These are phyloP conservation scores for Gracilariopsis chorda DNA, from an alignment of 23 red algal species.

Conservation along the genomic window DNA sequence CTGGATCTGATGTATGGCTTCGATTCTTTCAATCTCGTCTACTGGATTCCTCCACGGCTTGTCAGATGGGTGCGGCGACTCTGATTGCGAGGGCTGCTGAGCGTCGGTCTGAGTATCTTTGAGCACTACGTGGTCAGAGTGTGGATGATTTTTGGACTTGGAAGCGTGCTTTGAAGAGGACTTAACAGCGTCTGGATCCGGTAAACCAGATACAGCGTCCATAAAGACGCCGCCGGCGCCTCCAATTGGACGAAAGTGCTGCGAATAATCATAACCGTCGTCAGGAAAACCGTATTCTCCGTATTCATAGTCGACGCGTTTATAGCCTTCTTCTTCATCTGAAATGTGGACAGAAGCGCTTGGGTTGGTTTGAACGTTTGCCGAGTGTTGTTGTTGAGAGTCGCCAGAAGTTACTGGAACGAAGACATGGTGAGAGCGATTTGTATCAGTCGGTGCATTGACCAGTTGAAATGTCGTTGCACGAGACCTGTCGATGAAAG, in stretches of 20 bases:
- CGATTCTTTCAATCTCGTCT: background rate
- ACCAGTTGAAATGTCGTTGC: conserved; percentile 57
- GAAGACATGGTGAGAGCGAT: conserved; percentile 11
- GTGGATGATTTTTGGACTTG: background rate
- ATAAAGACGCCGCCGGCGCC: conserved; percentile 74
- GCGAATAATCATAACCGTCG: conserved; percentile 83
- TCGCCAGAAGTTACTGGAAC: conserved; percentile 1
- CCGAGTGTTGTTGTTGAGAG: background rate
- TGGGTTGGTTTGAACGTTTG: background rate
- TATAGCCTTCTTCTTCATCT: background rate
- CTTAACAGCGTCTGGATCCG: conserved; percentile 25
- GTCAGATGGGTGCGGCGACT: background rate
- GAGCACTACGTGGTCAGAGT: background rate
- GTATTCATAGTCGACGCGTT: conserved; percentile 36
- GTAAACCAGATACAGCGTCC: conserved; percentile 17
- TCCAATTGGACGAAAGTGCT: conserved; percentile 74
- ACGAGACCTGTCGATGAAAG: conserved; percentile 57
- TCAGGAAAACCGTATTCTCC: conserved; percentile 77
- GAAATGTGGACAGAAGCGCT: background rate
- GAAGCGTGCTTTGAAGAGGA: background rate
- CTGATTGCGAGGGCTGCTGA: background rate
- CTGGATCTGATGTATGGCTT: conserved; percentile 39
- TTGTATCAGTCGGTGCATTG: background rate
- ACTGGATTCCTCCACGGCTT: background rate
- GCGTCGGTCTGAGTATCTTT: background rate